Base-by-base conservation (phyloP, 192 early-diverging fungal species). In the Fimicolochytrium jonesii region DNA sequence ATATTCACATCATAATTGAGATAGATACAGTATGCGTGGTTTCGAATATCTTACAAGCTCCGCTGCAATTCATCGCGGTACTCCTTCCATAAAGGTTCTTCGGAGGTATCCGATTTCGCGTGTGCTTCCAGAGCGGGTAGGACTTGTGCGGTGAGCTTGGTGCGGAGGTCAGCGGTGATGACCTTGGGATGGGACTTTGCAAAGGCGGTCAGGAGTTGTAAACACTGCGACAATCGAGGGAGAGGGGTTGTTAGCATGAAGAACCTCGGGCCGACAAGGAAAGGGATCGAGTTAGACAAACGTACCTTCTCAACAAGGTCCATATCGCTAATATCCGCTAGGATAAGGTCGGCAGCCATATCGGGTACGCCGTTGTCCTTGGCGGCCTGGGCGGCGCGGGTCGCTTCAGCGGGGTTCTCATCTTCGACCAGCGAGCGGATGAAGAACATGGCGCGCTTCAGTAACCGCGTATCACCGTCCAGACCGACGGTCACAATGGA, bases 361-460 rank as follows among this genome's bases (percentile, higher is more conserved):
- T 44, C 55, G 13, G 41, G 56, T 6, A 70, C 61, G 34, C 64
- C 58, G 34, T 74, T 58, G 31, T 53, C 69, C 4, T 29, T 35
- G 18, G 60, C 42, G 6, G 67, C 72, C 25, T 67, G 45, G 7
- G 50, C 61, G 17, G 46, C 59, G 22, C 59, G 60, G 18, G 37
- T 50, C 18, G 63, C 44, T 4, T 72, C 57, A 13, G 45, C 58
- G 22, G 37, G 33, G 7, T 20, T 57, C 45, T 68, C 66, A 30
- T 71, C 72, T 54, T 74, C 70, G 22, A 79, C 25, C 10, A 79
- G 55, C 6, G 62, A 43, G 26, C 54, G 37, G 25, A 74, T 46
- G n/a, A 79, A 69, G 41, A 78, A 78, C 3, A 78, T 32, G n/a
- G 61, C 61, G 6, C 68, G 45, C 29, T 55, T 66, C 41, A 70